Evolutionary conservation across 169 alveolate species (phyloP), one percentile per base, ranked within the genome.

Genomic region (Amoebophrya sp.): DNA sequence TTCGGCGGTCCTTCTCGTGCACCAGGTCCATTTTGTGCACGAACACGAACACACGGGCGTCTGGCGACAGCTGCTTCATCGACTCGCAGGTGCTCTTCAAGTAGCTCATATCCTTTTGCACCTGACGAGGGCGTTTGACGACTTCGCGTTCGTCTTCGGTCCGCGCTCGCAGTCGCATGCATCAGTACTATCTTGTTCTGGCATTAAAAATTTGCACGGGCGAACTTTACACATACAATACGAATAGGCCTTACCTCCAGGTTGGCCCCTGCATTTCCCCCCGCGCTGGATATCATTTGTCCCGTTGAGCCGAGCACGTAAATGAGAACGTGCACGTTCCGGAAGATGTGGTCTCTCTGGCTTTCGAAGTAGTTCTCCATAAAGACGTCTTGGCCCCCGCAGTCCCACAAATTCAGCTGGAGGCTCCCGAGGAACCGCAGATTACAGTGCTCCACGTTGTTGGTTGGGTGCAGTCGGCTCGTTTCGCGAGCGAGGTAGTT

Each of bases 361-460:
- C 97, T 92, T 91, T 97, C 97, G 92, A 97, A 97, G 94, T 97
- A 97, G 92, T 97, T 97, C 94, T 96, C 97, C 97, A 97, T 97
- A 93, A 97, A 96, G 70, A 95, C 95, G 91, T 97, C 99, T 94
- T 97, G 97, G 4, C 99, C 99, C 69, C 99, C 99, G 92, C 99
- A 97, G 92, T 97, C 99, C 98, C 98, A 97, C 58, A 97, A 94
- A 42, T 96, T 95, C 88, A 97, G 94, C 45, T 93, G 95, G 88
- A 97, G 94, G 91, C 95, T 97, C 91, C 99, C 99, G 94, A 97
- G 93, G 94, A 97, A 97, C 90, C 97, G 92, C 48, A 97, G 94
- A 87, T 94, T 92, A 7, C 97, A 95, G 91, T 97, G 96, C 91
- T 95, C 96, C 42, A 92, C 93, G 39, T 90, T n/a, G 88, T 90